A percentile compares a stretch with the other conserved stretches of the same genome.
phyloP scores from a whole-genome alignment of 148 eudicot genomes.

The Chenopodium formosanum region DNA sequence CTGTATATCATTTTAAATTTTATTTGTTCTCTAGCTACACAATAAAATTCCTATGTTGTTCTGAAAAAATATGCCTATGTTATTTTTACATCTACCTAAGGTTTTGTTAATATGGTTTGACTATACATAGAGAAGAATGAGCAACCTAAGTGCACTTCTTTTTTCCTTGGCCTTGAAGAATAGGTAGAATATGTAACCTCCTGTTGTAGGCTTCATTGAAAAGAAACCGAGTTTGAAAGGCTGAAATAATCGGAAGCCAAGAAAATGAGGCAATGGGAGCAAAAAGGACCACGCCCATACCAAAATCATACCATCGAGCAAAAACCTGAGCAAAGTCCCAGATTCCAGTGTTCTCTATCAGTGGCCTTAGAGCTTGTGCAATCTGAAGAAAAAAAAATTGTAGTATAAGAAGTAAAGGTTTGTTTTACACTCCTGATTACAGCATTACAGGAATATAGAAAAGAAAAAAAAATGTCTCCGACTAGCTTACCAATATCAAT shows the following conservation, averaged over 20 bases:
- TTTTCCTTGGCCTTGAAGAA: conserved; percentile 69
- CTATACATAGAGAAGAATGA: conserved; percentile 15
- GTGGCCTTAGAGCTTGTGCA: conserved; percentile 67
- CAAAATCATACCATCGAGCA: conserved; percentile 77
- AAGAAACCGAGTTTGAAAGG: conserved; percentile 91
- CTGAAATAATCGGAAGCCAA: conserved; percentile 87
- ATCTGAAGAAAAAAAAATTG: conserved; percentile 39
- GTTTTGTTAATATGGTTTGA: not conserved
- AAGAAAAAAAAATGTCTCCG: not conserved
- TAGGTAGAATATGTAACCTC: conserved; percentile 73
- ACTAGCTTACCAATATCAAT: conserved; percentile 60
- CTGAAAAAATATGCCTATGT: not conserved
- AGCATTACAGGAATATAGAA: not conserved
- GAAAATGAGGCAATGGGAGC: conserved; percentile 80
- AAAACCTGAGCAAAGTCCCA: conserved; percentile 74
- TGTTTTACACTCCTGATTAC: not conserved
- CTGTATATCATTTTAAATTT: not conserved
- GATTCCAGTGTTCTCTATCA: conserved; percentile 50
- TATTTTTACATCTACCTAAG: conserved; percentile 20
- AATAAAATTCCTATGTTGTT: not conserved
- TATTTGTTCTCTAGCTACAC: conserved; percentile 7
- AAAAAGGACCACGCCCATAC: conserved; percentile 81
- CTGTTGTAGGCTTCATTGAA: conserved; percentile 92
- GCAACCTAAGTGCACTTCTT: conserved; percentile 44
- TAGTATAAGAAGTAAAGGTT: not conserved